Base-by-base conservation (phyloP, 345 rosid species). In the Bruguiera sexangula region DNA sequence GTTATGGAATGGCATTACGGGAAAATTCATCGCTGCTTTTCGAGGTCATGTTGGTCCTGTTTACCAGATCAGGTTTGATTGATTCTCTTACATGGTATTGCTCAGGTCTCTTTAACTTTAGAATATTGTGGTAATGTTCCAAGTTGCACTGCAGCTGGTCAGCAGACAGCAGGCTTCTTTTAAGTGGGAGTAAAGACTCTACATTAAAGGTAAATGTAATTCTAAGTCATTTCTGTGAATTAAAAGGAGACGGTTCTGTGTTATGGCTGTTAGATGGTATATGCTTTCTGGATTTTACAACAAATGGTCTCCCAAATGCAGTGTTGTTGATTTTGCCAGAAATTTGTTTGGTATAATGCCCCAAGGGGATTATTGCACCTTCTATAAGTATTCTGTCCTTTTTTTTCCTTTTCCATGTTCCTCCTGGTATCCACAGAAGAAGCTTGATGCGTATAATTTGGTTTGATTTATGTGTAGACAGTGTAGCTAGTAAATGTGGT, bases 161-260 rank as follows among this genome's bases (percentile, higher is more conserved):
- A 0, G 96, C 99, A 32, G 99, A 95, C 77, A 92, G 98, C 78
- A 87, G 97, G 76, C 80, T 92, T 87, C 96, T 95, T 74, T 78
- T 95, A 70, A 95, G 99, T 78, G 96, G 97, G 64, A 95, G 98
- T 79, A 92, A 92, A 74, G 99, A 95, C 81, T 87, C 98, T 73
- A 95, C 99, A 39, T 76, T 92, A 75, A 92, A 95, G 97, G 97
- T 91, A 76, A 75, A 67, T 16, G 51, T 22, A 8, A 43, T 21
- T 20, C 24, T 52, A 6, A 43, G 5, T 46, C 16, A 46, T 22
- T 32, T 56, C 22, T 68, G 7, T 18, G 50, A 43, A 43, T 43
- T 15, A 13, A 43, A 13, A 43, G 50, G 19, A 3, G 18, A 43
- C 18, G 1, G 50, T 18, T 11, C 11, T 43, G 50, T 13, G 5